Conservation (phyloP, 176 grass and related monocot genomes). For the Cymbopogon citratus region DNA sequence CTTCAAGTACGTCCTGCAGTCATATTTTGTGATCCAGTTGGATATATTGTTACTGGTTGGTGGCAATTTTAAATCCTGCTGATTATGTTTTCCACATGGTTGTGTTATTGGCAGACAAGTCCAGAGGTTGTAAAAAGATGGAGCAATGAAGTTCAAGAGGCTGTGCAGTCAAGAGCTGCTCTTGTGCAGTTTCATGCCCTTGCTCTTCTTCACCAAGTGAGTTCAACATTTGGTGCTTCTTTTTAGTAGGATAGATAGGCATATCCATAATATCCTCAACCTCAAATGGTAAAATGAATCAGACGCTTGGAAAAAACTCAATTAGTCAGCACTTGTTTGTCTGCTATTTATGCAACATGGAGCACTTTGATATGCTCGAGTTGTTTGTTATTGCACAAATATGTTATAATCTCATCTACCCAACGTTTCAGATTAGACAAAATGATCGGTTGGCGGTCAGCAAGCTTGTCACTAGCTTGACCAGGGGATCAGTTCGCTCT, state of each 20-base stretch:
- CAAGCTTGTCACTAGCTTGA: constrained; percentile 93
- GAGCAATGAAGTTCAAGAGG: constrained; percentile 99
- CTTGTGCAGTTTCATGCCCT: constrained; percentile 98
- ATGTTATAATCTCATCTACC: not conserved
- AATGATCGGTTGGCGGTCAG: constrained; percentile 96
- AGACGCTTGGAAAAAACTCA: not conserved
- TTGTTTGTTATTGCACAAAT: not conserved
- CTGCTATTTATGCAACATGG: not conserved
- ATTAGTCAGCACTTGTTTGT: not conserved
- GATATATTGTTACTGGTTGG: not conserved
- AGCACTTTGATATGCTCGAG: not conserved
- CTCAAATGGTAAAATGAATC: constrained; percentile 1
- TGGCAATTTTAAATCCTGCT: not conserved
- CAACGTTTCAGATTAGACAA: constrained; percentile 77
- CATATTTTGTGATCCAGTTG: constrained; percentile 11
- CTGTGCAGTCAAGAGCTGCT: constrained; percentile 87
- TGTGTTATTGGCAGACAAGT: constrained; percentile 57
- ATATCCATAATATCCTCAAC: not conserved
- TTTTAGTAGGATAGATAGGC: not conserved
- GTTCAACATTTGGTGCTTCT: constrained; percentile 2
- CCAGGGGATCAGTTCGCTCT: constrained; percentile 91
- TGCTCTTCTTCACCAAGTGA: constrained; percentile 94
- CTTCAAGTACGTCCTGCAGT: constrained; percentile 56
- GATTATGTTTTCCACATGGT: constrained; percentile 17
- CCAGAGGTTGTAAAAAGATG: constrained; percentile 97